These are phyloP conservation scores for Phascolomyces articulosus DNA, from an alignment of 371 early-diverging fungal genomes.

Conservation along the genomic window DNA sequence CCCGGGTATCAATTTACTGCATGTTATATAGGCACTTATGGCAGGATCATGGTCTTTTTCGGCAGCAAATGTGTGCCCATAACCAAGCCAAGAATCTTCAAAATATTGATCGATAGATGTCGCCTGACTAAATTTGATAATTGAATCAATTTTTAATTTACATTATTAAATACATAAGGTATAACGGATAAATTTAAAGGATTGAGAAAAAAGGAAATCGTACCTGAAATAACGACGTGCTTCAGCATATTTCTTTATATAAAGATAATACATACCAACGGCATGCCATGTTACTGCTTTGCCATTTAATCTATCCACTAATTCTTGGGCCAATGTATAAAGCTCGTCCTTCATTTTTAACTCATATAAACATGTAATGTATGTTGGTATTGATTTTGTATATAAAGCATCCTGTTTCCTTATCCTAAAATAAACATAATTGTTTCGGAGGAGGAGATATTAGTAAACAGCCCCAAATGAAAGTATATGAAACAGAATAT, in stretches of 20 bases:
- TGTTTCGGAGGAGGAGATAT: neutral
- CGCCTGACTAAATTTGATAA: conserved; percentile 52
- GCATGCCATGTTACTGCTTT: conserved; percentile 66
- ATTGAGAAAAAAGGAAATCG: neutral
- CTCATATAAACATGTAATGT: conserved; percentile 68
- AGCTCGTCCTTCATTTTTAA: conserved; percentile 61
- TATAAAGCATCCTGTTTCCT: conserved; percentile 61
- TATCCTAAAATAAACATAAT: conserved; percentile 44
- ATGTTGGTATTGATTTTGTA: conserved; percentile 58
- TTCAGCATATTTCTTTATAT: conserved; percentile 56
- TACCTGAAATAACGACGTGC: conserved; percentile 67
- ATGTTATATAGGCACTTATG: conserved; percentile 70
- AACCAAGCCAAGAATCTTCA: conserved; percentile 79
- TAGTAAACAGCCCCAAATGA: neutral
- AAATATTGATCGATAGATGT: conserved; percentile 62
- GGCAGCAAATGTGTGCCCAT: conserved; percentile 77
- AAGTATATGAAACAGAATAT: neutral
- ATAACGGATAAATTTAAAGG: neutral
- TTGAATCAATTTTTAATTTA: neutral
- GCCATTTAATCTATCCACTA: conserved; percentile 30
- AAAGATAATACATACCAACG: conserved; percentile 76
- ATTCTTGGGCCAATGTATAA: conserved; percentile 55
- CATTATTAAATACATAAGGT: neutral
- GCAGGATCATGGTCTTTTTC: conserved; percentile 83
- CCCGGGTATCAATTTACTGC: conserved; percentile 68